Evolutionary conservation across 306 rosid species (phyloP), one percentile per base, ranked within the genome.

Genomic region (Gleditsia sinensis): DNA sequence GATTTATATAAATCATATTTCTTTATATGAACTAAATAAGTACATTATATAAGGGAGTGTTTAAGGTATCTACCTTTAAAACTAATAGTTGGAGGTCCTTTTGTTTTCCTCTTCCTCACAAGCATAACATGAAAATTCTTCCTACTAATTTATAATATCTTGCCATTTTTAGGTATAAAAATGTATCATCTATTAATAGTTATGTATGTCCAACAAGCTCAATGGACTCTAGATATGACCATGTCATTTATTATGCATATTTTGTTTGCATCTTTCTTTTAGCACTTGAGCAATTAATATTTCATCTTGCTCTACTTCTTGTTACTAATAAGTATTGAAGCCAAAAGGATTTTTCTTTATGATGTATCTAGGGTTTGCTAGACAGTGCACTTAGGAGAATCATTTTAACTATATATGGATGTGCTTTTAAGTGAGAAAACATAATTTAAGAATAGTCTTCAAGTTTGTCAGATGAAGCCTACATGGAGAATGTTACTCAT

Each of bases 61-160:
- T n/a, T n/a, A n/a, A n/a, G n/a, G n/a, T n/a, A n/a, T n/a, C n/a
- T n/a, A n/a, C n/a, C n/a, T n/a, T n/a, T n/a, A n/a, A n/a, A n/a
- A 58, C 78, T 94, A 61, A 94, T 94, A 78, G 99, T 97, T 66
- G 99, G 99, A 74, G 99, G 99, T 75, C 99, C 99, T 66, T 94
- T 94, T 81, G 96, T 94, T 75, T 94, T 77, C 99, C 99, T 80
- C 97, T 94, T 68, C 97, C 99, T n/a, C 86, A 72, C 64, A 90
- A 94, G 86, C 97, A 94, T 76, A 90, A 90, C 19, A 87, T 94
- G 32, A 94, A 94, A 77, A 94, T 94, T 72, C 97, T 94, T 82
- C 99, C 99, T 16, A 97, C 99, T 43, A 97, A 94, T 88, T 94
- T 97, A 36, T 97, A 94, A 67, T 97, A 94, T 79, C 92, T 97